A percentile compares a stretch with the other conserved stretches of the same genome.
phyloP scores from a whole-genome alignment of 495 filamentous ascomycete species.

The Aspergillus bertholletiae region DNA sequence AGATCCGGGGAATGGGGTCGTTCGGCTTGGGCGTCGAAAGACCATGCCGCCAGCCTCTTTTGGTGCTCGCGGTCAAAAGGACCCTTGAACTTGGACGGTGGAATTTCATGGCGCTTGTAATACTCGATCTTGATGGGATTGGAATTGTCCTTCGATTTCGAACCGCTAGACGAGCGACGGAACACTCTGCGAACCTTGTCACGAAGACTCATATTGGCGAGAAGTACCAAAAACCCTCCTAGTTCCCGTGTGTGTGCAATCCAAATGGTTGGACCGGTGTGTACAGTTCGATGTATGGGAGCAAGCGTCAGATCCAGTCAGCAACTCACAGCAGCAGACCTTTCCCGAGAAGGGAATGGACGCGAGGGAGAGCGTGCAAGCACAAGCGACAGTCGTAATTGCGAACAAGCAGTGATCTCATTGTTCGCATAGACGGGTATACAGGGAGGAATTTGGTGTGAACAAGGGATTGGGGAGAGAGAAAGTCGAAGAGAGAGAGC shows the following conservation, averaged over 20 bases:
- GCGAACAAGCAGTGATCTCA: slow-evolving; percentile 22
- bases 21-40: slow-evolving; percentile 39
- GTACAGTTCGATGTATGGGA: slow-evolving; percentile 2
- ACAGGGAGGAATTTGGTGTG: slow-evolving; percentile 7
- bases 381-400: slow-evolving; percentile 23
- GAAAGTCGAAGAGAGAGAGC: slow-evolving; percentile 1
- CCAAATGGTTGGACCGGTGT: neutral
- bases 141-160: slow-evolving; percentile 27
- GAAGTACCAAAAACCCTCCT: neutral
- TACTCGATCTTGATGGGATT: slow-evolving; percentile 48
- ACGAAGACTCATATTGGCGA: slow-evolving; percentile 40
- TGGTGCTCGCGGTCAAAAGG: slow-evolving; percentile 51
- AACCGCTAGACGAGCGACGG: slow-evolving; percentile 23
- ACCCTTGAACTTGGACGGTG: slow-evolving; percentile 50
- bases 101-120: slow-evolving; percentile 48
- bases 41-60: slow-evolving; percentile 47
- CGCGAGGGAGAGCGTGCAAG: slow-evolving; percentile 35
- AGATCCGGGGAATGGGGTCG: slow-evolving; percentile 34
- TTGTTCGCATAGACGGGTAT: slow-evolving; percentile 22
- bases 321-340: slow-evolving; percentile 30
- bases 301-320: slow-evolving; percentile 7
- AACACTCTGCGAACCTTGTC: slow-evolving; percentile 41
- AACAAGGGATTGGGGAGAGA: slow-evolving; percentile 8
- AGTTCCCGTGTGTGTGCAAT: no score
- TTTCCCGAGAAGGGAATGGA: slow-evolving; percentile 34